Evolutionary conservation across 1,139 yeast genomes (phyloP), one percentile per base, ranked within the genome.

Genomic region (Suhomyces panamericanus): DNA sequence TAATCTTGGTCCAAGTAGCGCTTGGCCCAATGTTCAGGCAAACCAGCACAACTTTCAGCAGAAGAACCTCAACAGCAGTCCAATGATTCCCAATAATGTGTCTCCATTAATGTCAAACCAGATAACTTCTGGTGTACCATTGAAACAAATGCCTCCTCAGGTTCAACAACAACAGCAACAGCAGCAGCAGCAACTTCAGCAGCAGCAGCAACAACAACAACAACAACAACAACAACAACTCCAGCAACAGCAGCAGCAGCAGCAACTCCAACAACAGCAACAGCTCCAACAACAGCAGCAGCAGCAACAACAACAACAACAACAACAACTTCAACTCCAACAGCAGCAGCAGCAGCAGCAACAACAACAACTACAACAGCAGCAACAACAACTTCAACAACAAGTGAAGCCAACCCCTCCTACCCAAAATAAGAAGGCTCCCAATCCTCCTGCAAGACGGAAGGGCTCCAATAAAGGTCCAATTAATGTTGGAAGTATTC

Each of bases 391-490:
- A 30, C 32, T 29, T 9, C 43, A 32, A 29, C 38, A 32, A 30
- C 40, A 52, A 43, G 38, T 44, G 24, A 37, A 50, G 14, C 41
- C 43, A 2, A 39, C 14, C 4, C 27, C 38, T 0, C 54, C 53
- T 9, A 37, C 47, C 17, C 51, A 50, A 36, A 48, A 55, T 36
- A 57, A 62, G 42, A 57, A 58, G 42, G 38, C 54, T 4, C 44
- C 53, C 6, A 35, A 48, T 13, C 39, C 54, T 8, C 51, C 55
- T 10, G 55, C 55, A 14, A 59, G 72, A 46, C 58, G 70, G 35
- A 67, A 67, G 47, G 58, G 66, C 12, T 56, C 59, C n/a, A 49
- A 51, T 13, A 57, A 56, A 32, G 58, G 57, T 4, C 56, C 57
- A 8, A 47, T 55, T 15, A 55, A 54, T 43, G 58, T 53, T 12